Evolutionary conservation across 495 filamentous ascomycete species (phyloP).

Genomic region (Pseudotulostoma volvatum): DNA sequence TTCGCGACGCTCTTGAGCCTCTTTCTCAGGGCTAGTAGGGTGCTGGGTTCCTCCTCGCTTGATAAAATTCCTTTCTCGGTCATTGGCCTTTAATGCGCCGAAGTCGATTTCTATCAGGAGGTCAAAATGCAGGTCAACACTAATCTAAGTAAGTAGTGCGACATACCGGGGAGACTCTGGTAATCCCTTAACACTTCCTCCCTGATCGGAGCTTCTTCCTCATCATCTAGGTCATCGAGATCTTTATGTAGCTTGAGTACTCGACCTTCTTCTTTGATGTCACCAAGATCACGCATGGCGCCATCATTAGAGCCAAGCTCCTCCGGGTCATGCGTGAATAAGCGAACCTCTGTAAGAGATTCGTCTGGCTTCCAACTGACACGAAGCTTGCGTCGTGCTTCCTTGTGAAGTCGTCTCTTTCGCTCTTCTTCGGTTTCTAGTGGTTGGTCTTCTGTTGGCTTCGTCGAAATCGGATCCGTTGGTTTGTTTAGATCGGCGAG

Average conservation of each 20-base stretch:
- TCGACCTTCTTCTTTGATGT: slow-evolving; percentile 61
- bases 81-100: slow-evolving; percentile 31
- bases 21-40: slow-evolving; percentile 47
- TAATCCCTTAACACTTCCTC: slow-evolving; percentile 34
- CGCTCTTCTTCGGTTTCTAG: slow-evolving; percentile 67
- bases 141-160: too few relatives aligned
- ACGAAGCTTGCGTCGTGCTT: slow-evolving; percentile 52
- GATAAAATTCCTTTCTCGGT: slow-evolving; percentile 37
- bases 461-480: slow-evolving; percentile 37
- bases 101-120: slow-evolving; percentile 38
- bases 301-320: slow-evolving; percentile 53
- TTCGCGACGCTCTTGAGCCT: slow-evolving; percentile 55
- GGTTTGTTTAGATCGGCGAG: slow-evolving; percentile 53
- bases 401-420: slow-evolving; percentile 58
- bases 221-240: slow-evolving; percentile 46
- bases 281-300: slow-evolving; percentile 49
- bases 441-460: slow-evolving; percentile 34
- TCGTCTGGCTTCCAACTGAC: slow-evolving; percentile 60
- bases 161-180: slow-evolving; percentile 25
- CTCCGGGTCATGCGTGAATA: slow-evolving; percentile 66
- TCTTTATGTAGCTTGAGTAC: slow-evolving; percentile 61
- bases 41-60: slow-evolving; percentile 45
- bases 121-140: too few relatives aligned
- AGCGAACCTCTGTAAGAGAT: slow-evolving; percentile 50
- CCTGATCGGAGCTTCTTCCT: slow-evolving; percentile 39